Evolutionary conservation across 1,139 yeast genomes (phyloP).

Genomic region (Diutina sp.): DNA sequence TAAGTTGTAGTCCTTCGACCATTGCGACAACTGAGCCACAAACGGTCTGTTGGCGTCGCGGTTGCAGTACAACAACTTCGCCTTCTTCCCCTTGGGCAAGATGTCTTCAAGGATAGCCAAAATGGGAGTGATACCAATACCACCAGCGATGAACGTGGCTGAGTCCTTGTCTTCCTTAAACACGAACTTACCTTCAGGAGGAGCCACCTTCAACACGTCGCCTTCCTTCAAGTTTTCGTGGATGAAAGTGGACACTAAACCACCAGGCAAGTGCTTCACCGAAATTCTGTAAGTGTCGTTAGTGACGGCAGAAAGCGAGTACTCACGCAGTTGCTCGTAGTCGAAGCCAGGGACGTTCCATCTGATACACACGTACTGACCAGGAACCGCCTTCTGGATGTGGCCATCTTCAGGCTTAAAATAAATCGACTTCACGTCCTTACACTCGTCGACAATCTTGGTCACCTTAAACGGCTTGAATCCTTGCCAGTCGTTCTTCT

Average conservation of each 20-base stretch:
- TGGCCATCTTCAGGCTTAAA: conserved; percentile 35
- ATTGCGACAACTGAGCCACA: conserved; percentile 10
- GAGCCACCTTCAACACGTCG: conserved; percentile 34
- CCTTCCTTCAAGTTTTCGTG: conserved; percentile 40
- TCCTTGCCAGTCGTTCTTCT: conserved; percentile 37
- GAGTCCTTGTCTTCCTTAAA: conserved; percentile 22
- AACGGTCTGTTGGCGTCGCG: conserved; percentile 16
- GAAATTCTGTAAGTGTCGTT: conserved; percentile 34
- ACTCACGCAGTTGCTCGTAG: conserved; percentile 33
- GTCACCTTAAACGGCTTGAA: conserved; percentile 40
- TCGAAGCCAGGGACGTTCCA: conserved; percentile 19
- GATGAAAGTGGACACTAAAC: conserved; percentile 39
- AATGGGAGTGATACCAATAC: conserved; percentile 60
- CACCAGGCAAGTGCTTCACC: conserved; percentile 34
- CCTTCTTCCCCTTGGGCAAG: conserved; percentile 14
- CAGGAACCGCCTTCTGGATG: conserved; percentile 24
- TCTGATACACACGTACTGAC: conserved; percentile 51
- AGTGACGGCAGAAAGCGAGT: conserved; percentile 31
- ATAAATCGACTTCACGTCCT: conserved; percentile 37
- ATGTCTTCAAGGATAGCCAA: conserved; percentile 36
- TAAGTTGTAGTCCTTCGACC: conserved; percentile 11
- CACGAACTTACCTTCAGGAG: conserved; percentile 48
- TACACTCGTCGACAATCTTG: conserved; percentile 29
- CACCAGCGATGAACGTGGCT: conserved; percentile 40
- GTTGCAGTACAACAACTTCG: conserved; percentile 19